phyloP scores from a whole-genome alignment of 2,329 filamentous ascomycete species.

The Biscogniauxia marginata region DNA sequence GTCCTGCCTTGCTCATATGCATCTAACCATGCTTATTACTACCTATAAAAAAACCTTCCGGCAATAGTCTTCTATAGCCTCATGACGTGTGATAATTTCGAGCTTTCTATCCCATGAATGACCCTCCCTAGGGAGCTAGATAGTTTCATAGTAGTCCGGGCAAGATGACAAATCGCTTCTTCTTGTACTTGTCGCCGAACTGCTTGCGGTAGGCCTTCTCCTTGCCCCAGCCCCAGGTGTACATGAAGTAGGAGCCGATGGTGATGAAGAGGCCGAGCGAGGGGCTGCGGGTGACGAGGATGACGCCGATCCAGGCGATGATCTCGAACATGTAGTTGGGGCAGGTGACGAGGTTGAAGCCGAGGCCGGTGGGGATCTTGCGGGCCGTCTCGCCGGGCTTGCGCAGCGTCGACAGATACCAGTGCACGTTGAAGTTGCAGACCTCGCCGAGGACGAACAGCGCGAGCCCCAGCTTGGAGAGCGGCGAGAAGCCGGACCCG shows the following conservation, averaged over 20 bases:
- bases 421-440: constrained; percentile 76
- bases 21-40: constrained; percentile 1
- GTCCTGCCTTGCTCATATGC: neutral
- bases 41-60: no score
- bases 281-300: constrained; percentile 76
- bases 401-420: constrained; percentile 74
- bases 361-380: constrained; percentile 82
- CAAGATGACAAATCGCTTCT: constrained; percentile 82
- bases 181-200: constrained; percentile 92
- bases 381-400: constrained; percentile 78
- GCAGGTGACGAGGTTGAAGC: constrained; percentile 85
- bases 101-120: neutral
- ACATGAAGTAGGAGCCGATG: constrained; percentile 77
- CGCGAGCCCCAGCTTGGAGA: constrained; percentile 67
- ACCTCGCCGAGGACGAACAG: constrained; percentile 78
- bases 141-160: constrained; percentile 67
- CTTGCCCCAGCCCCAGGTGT: constrained; percentile 85
- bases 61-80: neutral
- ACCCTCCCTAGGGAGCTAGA: neutral
- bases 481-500: constrained; percentile 16
- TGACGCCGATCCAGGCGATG: constrained; percentile 80
- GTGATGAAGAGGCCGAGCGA: constrained; percentile 73
- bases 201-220: constrained; percentile 86
- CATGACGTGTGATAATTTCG: no score
- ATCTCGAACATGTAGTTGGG: constrained; percentile 97